Evolutionary conservation across 1,284 basidiomycete genomes (phyloP).

Genomic region (Volvariella volvacea): DNA sequence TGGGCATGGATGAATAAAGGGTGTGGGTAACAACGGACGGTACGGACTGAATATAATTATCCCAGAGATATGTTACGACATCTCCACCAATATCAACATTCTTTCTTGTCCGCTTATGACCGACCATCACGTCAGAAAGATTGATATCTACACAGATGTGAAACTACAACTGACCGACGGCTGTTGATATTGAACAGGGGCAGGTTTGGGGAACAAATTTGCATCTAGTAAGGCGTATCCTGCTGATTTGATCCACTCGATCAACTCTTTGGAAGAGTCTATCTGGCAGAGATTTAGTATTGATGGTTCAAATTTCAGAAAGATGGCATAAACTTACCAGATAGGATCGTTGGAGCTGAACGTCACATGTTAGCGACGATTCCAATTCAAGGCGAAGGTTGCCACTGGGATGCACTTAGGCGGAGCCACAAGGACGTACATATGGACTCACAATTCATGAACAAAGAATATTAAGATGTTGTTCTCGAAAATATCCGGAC

Average conservation of each 20-base stretch:
- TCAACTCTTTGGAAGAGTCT: conserved; percentile 76
- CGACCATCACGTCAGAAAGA: no score
- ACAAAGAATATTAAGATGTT: conserved; percentile 75
- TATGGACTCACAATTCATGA: conserved; percentile 80
- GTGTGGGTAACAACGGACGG: conserved; percentile 6
- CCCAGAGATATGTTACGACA: conserved; percentile 84
- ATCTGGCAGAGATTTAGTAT: conserved; percentile 48
- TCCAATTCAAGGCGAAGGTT: conserved; percentile 79
- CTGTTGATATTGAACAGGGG: conserved; percentile 28
- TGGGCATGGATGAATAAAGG: conserved; percentile 3
- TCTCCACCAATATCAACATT: conserved; percentile 45
- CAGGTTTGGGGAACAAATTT: conserved; percentile 68
- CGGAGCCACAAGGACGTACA: background rate
- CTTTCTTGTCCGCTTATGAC: conserved; percentile 30
- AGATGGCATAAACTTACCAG: conserved; percentile 41
- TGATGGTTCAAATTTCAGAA: background rate
- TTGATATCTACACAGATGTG: no score
- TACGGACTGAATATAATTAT: conserved; percentile 86
- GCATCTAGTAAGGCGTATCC: conserved; percentile 81
- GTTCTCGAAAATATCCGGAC: conserved; percentile 61
- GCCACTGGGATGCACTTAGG: conserved; percentile 45
- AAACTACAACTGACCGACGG: conserved; percentile 24
- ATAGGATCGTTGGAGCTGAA: conserved; percentile 76
- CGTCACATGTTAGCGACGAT: conserved; percentile 64
- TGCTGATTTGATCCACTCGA: conserved; percentile 67